A percentile compares a stretch with the other conserved stretches of the same genome.
These are phyloP conservation scores for Prunus davidiana DNA, from an alignment of 306 rosid species.

Conservation along the genomic window DNA sequence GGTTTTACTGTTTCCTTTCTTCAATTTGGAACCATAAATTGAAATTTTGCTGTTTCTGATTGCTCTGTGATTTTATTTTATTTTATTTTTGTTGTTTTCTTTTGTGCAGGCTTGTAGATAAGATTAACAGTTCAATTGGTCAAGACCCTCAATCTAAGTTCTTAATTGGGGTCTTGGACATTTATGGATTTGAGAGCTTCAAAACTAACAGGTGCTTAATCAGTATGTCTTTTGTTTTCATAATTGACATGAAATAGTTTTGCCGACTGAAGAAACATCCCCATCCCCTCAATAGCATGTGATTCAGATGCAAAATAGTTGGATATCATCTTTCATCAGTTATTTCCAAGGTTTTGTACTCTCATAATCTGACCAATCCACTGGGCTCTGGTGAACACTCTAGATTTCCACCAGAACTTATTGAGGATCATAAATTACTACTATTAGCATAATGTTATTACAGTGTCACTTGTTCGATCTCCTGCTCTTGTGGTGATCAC, in stretches of 20 bases:
- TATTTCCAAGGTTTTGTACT: background rate
- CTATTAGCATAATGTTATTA: background rate
- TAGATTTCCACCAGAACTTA: background rate
- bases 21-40: conserved; percentile 14
- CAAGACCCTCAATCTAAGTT: conserved; percentile 88
- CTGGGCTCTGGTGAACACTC: background rate
- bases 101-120: conserved; percentile 87
- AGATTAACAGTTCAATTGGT: conserved; percentile 86
- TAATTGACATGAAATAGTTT: conserved; percentile 29
- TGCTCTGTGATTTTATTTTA: conserved; percentile 22
- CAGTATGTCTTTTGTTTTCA: conserved; percentile 43
- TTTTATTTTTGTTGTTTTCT: background rate
- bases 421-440: background rate
- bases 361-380: background rate
- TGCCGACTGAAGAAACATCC: conserved; percentile 6
- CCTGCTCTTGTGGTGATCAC: background rate
- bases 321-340: background rate
- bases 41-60: background rate
- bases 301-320: background rate
- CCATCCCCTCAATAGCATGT: background rate
- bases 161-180: conserved; percentile 95
- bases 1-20: conserved; percentile 17
- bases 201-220: conserved; percentile 93
- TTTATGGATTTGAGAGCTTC: conserved; percentile 99
- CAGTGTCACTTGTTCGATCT: background rate